A percentile compares a stretch with the other conserved stretches of the same genome.
Conservation (phyloP, 352 stramenopile species). For the Aphanomyces stellatus region DNA sequence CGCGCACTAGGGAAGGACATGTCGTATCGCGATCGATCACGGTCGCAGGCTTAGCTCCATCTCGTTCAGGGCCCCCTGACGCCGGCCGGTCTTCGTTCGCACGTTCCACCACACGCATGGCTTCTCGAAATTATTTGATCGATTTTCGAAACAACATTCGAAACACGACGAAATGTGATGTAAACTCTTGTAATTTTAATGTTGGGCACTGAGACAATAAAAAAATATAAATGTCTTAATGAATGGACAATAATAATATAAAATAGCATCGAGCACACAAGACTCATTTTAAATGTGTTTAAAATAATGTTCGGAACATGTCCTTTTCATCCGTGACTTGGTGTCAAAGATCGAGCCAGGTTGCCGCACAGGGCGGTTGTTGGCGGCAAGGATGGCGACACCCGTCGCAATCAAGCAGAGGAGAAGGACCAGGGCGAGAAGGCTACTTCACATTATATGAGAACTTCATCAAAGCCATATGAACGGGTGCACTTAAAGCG, state of each 20-base stretch:
- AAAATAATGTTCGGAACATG: too few species aligned
- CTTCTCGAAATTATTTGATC: not conserved
- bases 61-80: not conserved
- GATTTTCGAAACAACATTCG: not conserved
- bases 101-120: conserved; percentile 18
- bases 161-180: not conserved
- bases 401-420: too few species aligned
- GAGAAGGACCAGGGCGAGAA: too few species aligned
- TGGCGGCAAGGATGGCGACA: too few species aligned
- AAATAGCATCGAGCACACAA: not conserved
- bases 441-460: too few species aligned
- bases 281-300: too few species aligned
- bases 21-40: conserved; percentile 52
- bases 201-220: not conserved
- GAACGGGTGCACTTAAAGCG: too few species aligned
- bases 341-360: too few species aligned
- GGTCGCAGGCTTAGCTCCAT: not conserved
- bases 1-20: conserved; percentile 57
- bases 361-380: too few species aligned
- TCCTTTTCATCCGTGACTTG: too few species aligned
- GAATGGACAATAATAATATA: not conserved
- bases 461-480: too few species aligned
- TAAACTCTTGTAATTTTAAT: not conserved
- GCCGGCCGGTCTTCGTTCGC: not conserved
- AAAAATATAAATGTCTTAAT: not conserved